Percentiles rank a stretch among this genome's conserved stretches.
These are phyloP conservation scores for Luzula sylvatica DNA, from an alignment of 176 grass and related monocot species.

Conservation along the genomic window DNA sequence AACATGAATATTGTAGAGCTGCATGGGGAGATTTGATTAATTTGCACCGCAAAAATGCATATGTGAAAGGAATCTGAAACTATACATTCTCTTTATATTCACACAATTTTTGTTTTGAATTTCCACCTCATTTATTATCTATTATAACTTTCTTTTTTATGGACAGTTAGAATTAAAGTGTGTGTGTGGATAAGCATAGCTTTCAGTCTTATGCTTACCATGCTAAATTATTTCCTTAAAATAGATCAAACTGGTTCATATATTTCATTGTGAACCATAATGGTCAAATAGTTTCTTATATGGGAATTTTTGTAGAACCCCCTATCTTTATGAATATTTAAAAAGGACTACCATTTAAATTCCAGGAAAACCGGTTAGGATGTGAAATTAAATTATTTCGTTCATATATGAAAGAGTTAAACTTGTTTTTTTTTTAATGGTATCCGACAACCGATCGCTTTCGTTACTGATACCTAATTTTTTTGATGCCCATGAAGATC, in stretches of 20 bases:
- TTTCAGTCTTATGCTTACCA: background rate
- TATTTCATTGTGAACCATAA: too few species aligned
- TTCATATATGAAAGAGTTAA: too few species aligned
- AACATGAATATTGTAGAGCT: background rate
- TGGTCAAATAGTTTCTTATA: too few species aligned
- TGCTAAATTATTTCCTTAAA: background rate
- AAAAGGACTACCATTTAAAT: too few species aligned
- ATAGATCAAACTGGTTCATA: slow-evolving; percentile 6
- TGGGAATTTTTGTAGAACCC: too few species aligned
- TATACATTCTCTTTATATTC: background rate
- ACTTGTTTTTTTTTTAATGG: too few species aligned
- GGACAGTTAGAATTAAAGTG: slow-evolving; percentile 10
- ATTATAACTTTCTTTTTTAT: slow-evolving; percentile 11
- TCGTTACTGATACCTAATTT: too few species aligned
- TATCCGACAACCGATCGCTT: too few species aligned
- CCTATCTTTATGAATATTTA: too few species aligned
- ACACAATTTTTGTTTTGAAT: background rate
- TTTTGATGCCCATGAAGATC: too few species aligned
- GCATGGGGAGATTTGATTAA: background rate
- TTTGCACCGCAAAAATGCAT: slow-evolving; percentile 8
- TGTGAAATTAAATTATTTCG: too few species aligned
- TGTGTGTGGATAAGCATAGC: slow-evolving; percentile 24
- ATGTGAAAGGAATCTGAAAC: slow-evolving; percentile 20
- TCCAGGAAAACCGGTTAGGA: too few species aligned
- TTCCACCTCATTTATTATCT: slow-evolving; percentile 3